Evolutionary conservation across 2,329 filamentous ascomycete genomes (phyloP).

Genomic region (Venturia effusa): DNA sequence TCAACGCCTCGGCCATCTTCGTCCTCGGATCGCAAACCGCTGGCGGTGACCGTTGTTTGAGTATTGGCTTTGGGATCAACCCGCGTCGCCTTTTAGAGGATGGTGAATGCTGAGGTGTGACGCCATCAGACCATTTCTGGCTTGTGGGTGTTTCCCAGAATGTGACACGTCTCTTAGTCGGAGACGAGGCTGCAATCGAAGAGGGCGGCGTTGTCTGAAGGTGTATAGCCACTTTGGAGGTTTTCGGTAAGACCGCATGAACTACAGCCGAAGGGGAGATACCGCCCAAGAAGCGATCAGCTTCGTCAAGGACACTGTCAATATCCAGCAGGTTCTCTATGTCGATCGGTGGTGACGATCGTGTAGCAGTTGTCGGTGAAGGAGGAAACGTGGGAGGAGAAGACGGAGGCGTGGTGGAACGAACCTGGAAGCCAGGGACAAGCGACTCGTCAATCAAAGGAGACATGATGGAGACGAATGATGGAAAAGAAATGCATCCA

Average conservation of each 20-base stretch:
- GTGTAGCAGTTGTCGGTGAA: not conserved
- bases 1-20: not conserved
- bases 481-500: not conserved
- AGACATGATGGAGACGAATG: not conserved
- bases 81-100: not conserved
- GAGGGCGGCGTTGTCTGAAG: constrained; percentile 36
- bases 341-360: not conserved
- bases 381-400: not conserved
- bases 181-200: constrained; percentile 12
- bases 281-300: constrained; percentile 32
- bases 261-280: constrained; percentile 28
- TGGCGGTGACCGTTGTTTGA: not conserved
- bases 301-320: constrained; percentile 24
- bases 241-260: constrained; percentile 14
- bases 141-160: not conserved
- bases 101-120: not conserved
- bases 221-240: constrained; percentile 17
- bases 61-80: not conserved
- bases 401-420: not conserved
- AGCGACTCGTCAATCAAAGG: not conserved
- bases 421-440: not conserved
- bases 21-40: not conserved
- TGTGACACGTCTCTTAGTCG: not conserved
- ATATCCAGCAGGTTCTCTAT: not conserved
- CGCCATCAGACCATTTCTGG: constrained; percentile 1